Conservation (phyloP, 169 alveolate species). For the Cystoisospora suis region DNA sequence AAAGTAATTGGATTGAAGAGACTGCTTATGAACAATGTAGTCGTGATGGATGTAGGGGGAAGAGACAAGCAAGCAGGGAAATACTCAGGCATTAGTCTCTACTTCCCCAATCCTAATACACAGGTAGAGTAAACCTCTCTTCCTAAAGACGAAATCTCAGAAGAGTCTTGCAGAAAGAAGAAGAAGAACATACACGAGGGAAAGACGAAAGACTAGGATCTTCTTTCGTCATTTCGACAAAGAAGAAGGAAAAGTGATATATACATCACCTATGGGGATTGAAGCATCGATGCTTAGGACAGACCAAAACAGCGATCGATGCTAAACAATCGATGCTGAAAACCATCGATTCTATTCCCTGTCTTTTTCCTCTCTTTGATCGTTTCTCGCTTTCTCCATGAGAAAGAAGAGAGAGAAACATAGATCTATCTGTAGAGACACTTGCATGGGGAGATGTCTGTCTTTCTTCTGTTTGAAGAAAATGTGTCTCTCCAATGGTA, state of each 20-base stretch:
- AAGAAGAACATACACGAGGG: not conserved
- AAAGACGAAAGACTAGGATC: too few relatives aligned
- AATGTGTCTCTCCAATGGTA: too few relatives aligned
- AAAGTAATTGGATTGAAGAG: slow-evolving; percentile 44
- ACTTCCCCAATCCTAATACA: slow-evolving; percentile 70
- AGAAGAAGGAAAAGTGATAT: not conserved
- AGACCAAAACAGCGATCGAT: too few relatives aligned
- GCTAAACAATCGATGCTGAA: too few relatives aligned
- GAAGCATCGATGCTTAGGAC: not conserved
- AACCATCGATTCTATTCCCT: not conserved
- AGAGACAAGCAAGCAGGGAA: slow-evolving; percentile 58
- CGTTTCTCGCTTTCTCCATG: not conserved
- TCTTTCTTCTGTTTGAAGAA: too few relatives aligned
- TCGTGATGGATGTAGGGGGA: slow-evolving; percentile 58
- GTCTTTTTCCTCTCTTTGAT: not conserved
- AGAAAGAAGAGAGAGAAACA: not conserved
- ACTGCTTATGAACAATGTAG: slow-evolving; percentile 37
- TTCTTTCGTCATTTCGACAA: too few relatives aligned
- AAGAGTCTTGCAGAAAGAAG: not conserved
- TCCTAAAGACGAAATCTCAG: not conserved
- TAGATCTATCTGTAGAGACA: not conserved
- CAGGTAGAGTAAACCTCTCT: slow-evolving; percentile 40
- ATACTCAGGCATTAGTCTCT: slow-evolving; percentile 70
- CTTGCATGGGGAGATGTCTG: too few relatives aligned
- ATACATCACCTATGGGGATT: not conserved